Evolutionary conservation across 2,329 filamentous ascomycete species (phyloP).

Genomic region (Ophiostoma pallidulum): DNA sequence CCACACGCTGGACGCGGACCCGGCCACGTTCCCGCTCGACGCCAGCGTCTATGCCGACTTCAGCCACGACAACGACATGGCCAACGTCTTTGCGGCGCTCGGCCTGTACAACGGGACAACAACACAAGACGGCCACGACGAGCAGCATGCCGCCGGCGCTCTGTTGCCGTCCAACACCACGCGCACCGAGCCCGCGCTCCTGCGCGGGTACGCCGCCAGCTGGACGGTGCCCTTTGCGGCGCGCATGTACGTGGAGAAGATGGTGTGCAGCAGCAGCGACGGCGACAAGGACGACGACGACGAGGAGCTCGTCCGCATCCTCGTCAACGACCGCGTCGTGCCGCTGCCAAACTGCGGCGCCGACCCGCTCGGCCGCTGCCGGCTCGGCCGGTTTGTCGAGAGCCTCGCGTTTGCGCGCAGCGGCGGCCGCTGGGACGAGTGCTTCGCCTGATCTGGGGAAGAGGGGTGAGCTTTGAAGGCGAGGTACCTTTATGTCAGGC

Average conservation of each 20-base stretch:
- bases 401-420: constrained; percentile 63
- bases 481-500: not conserved
- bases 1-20: constrained; percentile 58
- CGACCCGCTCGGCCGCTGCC: constrained; percentile 63
- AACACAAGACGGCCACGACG: constrained; percentile 21
- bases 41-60: constrained; percentile 74
- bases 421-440: constrained; percentile 66
- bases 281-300: constrained; percentile 20
- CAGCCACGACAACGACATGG: constrained; percentile 85
- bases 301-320: constrained; percentile 65
- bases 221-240: constrained; percentile 78
- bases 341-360: constrained; percentile 59
- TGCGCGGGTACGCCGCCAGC: constrained; percentile 61
- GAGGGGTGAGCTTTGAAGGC: not conserved
- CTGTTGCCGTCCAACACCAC: constrained; percentile 40
- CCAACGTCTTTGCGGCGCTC: constrained; percentile 63
- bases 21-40: constrained; percentile 63
- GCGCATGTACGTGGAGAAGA: constrained; percentile 80
- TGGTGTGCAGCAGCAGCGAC: constrained; percentile 47
- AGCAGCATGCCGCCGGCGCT: constrained; percentile 27
- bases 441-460: constrained; percentile 30
- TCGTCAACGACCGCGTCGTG: constrained; percentile 78
- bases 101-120: constrained; percentile 64
- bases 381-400: constrained; percentile 58
- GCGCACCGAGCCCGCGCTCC: constrained; percentile 40